Base-by-base conservation (phyloP, 495 filamentous ascomycete genomes). In the Lindgomyces ingoldianus region DNA sequence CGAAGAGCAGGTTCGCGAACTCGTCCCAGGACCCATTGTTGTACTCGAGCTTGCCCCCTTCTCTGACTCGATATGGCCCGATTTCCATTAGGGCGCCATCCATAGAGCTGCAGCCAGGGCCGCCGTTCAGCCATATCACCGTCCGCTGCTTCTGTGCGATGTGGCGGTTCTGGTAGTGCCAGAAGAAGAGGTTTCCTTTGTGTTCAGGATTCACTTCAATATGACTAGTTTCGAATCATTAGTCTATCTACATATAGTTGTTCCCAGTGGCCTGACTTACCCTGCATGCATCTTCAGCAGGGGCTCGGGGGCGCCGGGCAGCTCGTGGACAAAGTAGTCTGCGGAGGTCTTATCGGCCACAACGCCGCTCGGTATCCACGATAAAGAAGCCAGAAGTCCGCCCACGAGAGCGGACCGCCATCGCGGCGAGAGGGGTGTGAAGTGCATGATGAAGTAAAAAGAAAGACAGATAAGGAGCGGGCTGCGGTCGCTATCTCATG, bases 11-110 rank as follows among this genome's bases (percentile, higher is more conserved):
- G 68, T 98, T 97, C 57, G 94, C 91, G 70, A 98, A 98, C 77
- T 98, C 95, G 74, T 96, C 87, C 94, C 94, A 98, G 1, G 91
- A 89, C 3, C 95, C 94, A 25, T 90, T 83, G 70, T 97, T 98
- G 69, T 92, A 90, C 59, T 81, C 79, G 42, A 98, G 76, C 0
- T 82, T 88, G 11, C 84, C 78, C 52, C 92, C 81, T 61, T 95
- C 85, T 69, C 90, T 89, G 41, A 98, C 73, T 57, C 94, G 82
- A 72, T 96, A 98, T 0, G 94, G 94, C 0, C 94, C 94, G 65
- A 98, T 86, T 73, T 98, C 94, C 94, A 98, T 98, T 79, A 98
- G 73, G 24, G 93, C 91, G 53, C 94, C 94, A 71, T 98, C 94
- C 85, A 96, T 92, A 14, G 91, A 96, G 74, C 91, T 96, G 74